Base-by-base conservation (phyloP, 2,329 filamentous ascomycete genomes). In the Epichloe bromicola region DNA sequence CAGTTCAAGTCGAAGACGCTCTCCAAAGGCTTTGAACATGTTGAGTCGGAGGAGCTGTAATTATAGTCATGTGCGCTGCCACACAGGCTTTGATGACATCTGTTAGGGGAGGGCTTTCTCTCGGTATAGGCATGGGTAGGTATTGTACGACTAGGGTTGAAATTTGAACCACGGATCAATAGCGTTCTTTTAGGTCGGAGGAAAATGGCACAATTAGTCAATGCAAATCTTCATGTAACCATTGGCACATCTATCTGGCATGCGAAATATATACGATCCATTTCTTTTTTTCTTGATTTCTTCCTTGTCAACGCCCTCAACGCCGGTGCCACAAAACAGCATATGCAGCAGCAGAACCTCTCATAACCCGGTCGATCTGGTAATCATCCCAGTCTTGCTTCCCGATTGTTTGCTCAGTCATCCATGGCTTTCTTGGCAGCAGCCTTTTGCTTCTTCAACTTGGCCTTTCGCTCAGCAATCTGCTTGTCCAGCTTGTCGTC, bases 381-480 rank as follows among this genome's bases (percentile, higher is more conserved):
- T 1, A 19, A 19, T 19, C 5, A 17, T 30, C 12, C 11, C n/a
- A n/a, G n/a, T 33, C 38, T 48, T 30, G 56, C 58, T 19, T 34
- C 37, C 23, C 7, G 17, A 23, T 7, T n/a, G 23, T 14, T 20
- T 12, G 11, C 12, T 20, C 12, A 74, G 53, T 67, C 65, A 38
- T 75, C 73, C 57, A 73, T 61, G 26, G 73, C 70, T 65, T 74
- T 73, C 66, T 74, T 76, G 15, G 76, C 77, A 43, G 70, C 69
- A 53, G 72, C 72, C 74, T 81, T 81, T 60, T 78, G 75, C 69
- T 79, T 80, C 66, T 70, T 76, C 57, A 81, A 60, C 59, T 72
- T 74, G 12, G 73, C 64, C 69, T 81, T 81, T 57, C 76, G 72
- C 58, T 77, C 74, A n/a, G 75, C 68, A 56, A 80, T 79, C 67